Conservation (phyloP, 2,329 filamentous ascomycete species). For the Diplodia scrobiculata region DNA sequence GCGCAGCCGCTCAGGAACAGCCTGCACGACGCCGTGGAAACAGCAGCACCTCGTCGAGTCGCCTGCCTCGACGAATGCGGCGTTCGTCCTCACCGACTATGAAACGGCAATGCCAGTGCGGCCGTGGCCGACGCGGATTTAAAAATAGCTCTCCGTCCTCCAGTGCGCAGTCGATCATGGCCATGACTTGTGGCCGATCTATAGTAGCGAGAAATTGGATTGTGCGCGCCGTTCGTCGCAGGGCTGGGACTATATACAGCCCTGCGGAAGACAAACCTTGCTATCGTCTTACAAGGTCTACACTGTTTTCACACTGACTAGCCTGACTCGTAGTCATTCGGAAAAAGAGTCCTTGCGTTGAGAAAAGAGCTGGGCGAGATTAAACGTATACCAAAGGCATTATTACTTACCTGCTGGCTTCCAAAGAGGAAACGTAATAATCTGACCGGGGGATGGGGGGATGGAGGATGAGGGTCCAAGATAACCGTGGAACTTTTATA, state of each 20-base stretch:
- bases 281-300: neutral
- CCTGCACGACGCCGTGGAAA: neutral
- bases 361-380: neutral
- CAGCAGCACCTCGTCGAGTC: conserved; percentile 2
- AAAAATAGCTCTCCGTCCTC: neutral
- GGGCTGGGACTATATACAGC: neutral
- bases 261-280: neutral
- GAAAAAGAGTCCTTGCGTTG: neutral
- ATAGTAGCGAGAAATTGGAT: neutral
- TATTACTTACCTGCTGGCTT: neutral
- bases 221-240: conserved; percentile 2
- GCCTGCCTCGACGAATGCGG: conserved; percentile 4
- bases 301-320: neutral
- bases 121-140: neutral
- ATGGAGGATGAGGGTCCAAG: neutral
- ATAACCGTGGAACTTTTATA: neutral
- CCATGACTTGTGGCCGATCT: conserved; percentile 7
- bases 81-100: conserved; percentile 6
- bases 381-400: no score
- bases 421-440: neutral
- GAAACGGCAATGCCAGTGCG: neutral
- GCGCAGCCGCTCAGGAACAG: neutral
- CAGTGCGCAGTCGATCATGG: conserved; percentile 6
- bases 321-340: neutral
- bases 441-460: no score